These are phyloP conservation scores for Trichoderma sp. DNA, from an alignment of 2,329 filamentous ascomycete species.

Conservation along the genomic window DNA sequence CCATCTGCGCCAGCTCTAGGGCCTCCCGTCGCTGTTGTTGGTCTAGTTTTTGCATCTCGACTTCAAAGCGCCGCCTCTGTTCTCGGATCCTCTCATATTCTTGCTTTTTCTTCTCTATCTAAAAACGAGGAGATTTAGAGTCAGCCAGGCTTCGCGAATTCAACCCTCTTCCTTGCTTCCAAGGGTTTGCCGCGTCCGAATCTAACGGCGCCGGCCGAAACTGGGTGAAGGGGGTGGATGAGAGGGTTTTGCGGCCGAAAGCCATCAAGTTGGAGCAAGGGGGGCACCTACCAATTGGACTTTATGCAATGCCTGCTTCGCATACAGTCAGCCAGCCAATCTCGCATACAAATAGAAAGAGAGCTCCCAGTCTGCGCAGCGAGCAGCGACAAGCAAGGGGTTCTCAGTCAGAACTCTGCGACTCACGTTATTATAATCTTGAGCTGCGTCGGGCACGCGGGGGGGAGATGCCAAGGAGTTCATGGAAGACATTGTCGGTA, in stretches of 20 bases:
- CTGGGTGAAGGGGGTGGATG: neutral
- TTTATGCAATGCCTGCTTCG: constrained; percentile 61
- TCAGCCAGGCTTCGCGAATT: neutral
- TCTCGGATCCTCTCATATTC: constrained; percentile 90
- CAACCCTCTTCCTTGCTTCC: neutral
- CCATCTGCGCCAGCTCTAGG: constrained; percentile 79
- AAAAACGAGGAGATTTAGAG: constrained; percentile 16
- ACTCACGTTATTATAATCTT: constrained; percentile 50
- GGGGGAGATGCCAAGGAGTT: constrained; percentile 48
- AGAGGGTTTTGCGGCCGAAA: constrained; percentile 7
- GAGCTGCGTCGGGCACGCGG: constrained; percentile 45
- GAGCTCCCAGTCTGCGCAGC: neutral
- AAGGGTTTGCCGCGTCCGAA: neutral
- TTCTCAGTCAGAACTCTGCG: neutral
- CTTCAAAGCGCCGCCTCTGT: constrained; percentile 84
- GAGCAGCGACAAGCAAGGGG: neutral
- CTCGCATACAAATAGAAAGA: constrained; percentile 9
- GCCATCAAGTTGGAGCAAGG: neutral
- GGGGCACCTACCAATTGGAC: constrained; percentile 68
- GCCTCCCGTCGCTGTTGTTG: constrained; percentile 80
- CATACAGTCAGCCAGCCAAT: constrained; percentile 15
- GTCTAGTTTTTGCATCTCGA: constrained; percentile 87
- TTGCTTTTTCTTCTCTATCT: constrained; percentile 92
- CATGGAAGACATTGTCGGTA: constrained; percentile 67
- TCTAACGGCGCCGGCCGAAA: neutral